phyloP scores from a whole-genome alignment of 805 yeast species.

The Lachancea thermotolerans region DNA sequence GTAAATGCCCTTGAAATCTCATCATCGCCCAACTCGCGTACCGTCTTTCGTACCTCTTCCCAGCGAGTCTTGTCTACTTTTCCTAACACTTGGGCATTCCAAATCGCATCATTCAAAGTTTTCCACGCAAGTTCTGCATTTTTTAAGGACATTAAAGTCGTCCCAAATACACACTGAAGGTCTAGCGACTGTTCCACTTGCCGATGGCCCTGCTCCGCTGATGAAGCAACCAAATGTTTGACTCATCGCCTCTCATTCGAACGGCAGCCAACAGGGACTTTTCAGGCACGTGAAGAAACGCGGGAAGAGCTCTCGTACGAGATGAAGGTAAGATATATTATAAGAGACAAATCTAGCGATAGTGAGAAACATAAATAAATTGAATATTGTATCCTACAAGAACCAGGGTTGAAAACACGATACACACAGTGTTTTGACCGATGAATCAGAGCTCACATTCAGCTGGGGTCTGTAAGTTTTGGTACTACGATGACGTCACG shows the following conservation, averaged over 20 bases:
- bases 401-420: too few relatives aligned
- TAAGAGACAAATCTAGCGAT: not conserved
- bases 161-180: not conserved
- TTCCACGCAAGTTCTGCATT: not conserved
- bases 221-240: too few relatives aligned
- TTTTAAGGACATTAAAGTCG: not conserved
- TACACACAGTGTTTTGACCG: not conserved
- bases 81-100: slow-evolving; percentile 1
- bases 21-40: not conserved
- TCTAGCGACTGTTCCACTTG: not conserved
- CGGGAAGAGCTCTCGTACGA: not conserved
- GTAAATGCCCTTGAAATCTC: not conserved
- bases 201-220: too few relatives aligned
- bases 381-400: too few relatives aligned
- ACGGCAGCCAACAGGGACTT: not conserved
- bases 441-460: slow-evolving; percentile 1
- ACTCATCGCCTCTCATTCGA: not conserved
- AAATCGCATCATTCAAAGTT: not conserved
- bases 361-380: too few relatives aligned
- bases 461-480: slow-evolving; percentile 22
- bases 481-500: slow-evolving; percentile 61
- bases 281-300: too few relatives aligned
- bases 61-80: not conserved
- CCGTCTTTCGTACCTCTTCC: not conserved
- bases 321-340: not conserved